Base-by-base conservation (phyloP, 228 moss, liverwort and hornwort species). In the Sphagnum fallax region DNA sequence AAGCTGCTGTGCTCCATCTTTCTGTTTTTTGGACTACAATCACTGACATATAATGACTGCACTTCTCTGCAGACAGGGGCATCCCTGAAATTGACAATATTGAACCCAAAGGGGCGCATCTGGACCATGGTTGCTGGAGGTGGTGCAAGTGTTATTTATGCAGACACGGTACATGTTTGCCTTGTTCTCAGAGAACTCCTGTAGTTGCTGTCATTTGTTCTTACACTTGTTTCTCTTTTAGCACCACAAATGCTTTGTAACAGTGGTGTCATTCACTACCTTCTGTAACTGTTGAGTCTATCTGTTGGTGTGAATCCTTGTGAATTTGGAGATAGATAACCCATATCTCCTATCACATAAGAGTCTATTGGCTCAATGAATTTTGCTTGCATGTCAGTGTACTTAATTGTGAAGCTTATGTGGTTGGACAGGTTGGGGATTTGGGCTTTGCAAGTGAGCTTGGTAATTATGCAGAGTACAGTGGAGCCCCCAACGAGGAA, bases 71-170 rank as follows among this genome's bases (percentile, higher is more conserved):
- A 96, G 97, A 97, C 97, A 16, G 93, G 97, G 68, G 93, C 97
- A 52, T 97, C 97, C 8, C 66, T 97, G 85, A 97, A 97, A 85
- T 70, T 97, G 77, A 97, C 97, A 60, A 93, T 97, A 60, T 79
- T 97, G 78, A 97, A 97, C 69, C 88, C 93, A 18, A 90, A 91
- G 66, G 97, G 97, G 69, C 97, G 93, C 65, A 97, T 97, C 60
- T 97, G 97, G 97, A 97, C 97, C 53, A 97, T 97, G 97, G 97
- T 97, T 68, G 97, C 97, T 71, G 97, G 97, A 81, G 97, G 97
- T 63, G 97, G 97, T 74, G 97, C 97, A 16, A 97, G 97, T 75
- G 97, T 97, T 53, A 97, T 97, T 62, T 97, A 97, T 75, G 93
- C 97, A 71, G 97, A 97, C 53, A 93, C 93, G 64, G 97, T 96